Evolutionary conservation across 2,329 filamentous ascomycete genomes (phyloP).

Genomic region (Ceratocystis papillata): DNA sequence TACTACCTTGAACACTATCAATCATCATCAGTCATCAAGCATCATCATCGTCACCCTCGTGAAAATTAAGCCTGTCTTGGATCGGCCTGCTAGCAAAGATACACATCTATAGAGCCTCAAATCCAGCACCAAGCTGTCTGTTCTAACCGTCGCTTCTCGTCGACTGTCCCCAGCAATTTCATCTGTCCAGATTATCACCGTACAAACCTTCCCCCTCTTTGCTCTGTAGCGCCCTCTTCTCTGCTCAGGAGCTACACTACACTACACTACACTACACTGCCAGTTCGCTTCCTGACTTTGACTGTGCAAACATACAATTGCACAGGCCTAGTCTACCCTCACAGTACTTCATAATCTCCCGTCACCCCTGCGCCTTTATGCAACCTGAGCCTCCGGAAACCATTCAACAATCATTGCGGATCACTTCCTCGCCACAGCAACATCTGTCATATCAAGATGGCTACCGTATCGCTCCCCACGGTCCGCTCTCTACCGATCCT

Average conservation of each 20-base stretch:
- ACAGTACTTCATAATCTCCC: background rate
- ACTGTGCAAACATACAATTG: conserved; percentile 11
- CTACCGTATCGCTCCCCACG: background rate
- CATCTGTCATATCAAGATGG: conserved; percentile 10
- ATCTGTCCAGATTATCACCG: background rate
- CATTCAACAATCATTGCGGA: background rate
- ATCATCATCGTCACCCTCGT: background rate
- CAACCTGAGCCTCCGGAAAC: background rate
- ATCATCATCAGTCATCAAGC: background rate
- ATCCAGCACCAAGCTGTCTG: background rate
- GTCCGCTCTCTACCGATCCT: background rate
- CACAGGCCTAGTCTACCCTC: conserved; percentile 15
- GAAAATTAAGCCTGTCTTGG: background rate
- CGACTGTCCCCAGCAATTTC: too few species aligned
- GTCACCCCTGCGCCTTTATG: conserved; percentile 12
- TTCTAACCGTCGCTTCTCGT: background rate
- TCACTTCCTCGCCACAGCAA: background rate
- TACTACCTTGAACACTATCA: background rate
- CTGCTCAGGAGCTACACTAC: background rate
- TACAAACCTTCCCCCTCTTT: background rate
- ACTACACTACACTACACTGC: background rate
- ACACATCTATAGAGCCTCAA: background rate
- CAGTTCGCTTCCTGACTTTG: conserved; percentile 10
- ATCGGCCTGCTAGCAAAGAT: too few species aligned
- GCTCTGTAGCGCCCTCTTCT: background rate